These are phyloP conservation scores for Trichoderma oligosporum DNA, from an alignment of 2,329 filamentous ascomycete genomes.

Conservation along the genomic window DNA sequence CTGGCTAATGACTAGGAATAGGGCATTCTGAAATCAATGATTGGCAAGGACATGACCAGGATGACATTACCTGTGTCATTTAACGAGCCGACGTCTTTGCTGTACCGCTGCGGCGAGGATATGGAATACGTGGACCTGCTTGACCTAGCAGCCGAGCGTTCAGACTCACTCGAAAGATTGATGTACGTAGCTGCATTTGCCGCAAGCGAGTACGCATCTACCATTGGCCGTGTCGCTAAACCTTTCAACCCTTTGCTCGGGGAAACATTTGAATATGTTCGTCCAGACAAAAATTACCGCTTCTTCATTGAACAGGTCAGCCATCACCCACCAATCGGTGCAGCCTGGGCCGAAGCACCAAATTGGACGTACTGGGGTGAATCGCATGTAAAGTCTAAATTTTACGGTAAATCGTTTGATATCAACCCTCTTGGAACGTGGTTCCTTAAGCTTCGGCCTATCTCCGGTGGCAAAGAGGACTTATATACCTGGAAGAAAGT, in stretches of 20 bases:
- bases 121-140: conserved; percentile 96
- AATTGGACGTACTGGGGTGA: conserved; percentile 98
- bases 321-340: conserved; percentile 92
- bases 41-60: conserved; percentile 99
- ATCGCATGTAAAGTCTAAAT: conserved; percentile 91
- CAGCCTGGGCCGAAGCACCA: conserved; percentile 85
- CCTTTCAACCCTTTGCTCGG: conserved; percentile 96
- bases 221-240: conserved; percentile 93
- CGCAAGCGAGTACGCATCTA: conserved; percentile 93
- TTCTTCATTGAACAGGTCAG: conserved; percentile 99
- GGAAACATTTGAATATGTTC: conserved; percentile 93
- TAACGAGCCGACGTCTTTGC: conserved; percentile 93
- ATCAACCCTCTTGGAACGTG: conserved; percentile 95
- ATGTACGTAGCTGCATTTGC: conserved; percentile 95
- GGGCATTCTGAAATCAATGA: conserved; percentile 98
- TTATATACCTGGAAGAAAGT: conserved; percentile 99
- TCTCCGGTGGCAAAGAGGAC: conserved; percentile 71
- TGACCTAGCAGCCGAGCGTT: conserved; percentile 78
- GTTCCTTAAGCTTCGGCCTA: conserved; percentile 83
- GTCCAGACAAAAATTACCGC: conserved; percentile 94
- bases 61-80: conserved; percentile 98
- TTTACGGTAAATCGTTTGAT: conserved; percentile 96
- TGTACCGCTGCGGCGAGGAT: conserved; percentile 93
- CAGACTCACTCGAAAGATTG: conserved; percentile 85
- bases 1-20: conserved; percentile 38